Conservation (phyloP, 2,329 filamentous ascomycete species). For the Cladophialophora immunda region DNA sequence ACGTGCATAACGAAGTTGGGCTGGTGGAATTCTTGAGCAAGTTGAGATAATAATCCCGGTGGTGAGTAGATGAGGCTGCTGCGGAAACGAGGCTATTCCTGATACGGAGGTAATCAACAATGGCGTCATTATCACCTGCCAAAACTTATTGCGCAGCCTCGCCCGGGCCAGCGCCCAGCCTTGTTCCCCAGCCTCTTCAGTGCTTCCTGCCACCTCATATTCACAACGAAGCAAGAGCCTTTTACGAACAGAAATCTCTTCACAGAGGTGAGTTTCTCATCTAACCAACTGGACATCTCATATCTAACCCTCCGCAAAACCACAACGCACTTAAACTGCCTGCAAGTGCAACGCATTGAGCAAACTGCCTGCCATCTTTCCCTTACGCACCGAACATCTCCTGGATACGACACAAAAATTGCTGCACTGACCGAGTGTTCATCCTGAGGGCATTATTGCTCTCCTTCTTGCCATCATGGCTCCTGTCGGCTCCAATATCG, state of each 20-base stretch:
- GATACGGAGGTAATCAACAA: constrained; percentile 7
- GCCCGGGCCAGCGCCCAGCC: constrained; percentile 13
- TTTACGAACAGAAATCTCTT: constrained; percentile 2
- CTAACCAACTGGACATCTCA: neutral
- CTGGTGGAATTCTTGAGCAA: constrained; percentile 22
- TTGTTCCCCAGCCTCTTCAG: constrained; percentile 15
- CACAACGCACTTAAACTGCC: neutral
- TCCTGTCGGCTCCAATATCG: constrained; percentile 25
- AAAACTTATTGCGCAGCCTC: neutral
- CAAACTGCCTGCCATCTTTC: neutral
- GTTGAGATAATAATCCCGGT: neutral
- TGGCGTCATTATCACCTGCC: constrained; percentile 4
- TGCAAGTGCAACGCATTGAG: neutral
- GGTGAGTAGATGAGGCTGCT: constrained; percentile 7
- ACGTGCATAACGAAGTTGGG: constrained; percentile 25
- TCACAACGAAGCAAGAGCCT: constrained; percentile 6
- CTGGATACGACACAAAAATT: constrained; percentile 2
- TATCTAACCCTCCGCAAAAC: constrained; percentile 2
- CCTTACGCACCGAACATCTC: neutral
- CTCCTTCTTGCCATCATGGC: constrained; percentile 32
- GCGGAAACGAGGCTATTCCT: constrained; percentile 16
- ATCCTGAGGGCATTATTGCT: constrained; percentile 4
- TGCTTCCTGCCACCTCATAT: constrained; percentile 18
- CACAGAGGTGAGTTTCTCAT: constrained; percentile 16
- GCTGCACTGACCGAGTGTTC: constrained; percentile 11